These are phyloP conservation scores for Triticum urartu DNA, from an alignment of 176 grass and related monocot genomes.

Conservation along the genomic window DNA sequence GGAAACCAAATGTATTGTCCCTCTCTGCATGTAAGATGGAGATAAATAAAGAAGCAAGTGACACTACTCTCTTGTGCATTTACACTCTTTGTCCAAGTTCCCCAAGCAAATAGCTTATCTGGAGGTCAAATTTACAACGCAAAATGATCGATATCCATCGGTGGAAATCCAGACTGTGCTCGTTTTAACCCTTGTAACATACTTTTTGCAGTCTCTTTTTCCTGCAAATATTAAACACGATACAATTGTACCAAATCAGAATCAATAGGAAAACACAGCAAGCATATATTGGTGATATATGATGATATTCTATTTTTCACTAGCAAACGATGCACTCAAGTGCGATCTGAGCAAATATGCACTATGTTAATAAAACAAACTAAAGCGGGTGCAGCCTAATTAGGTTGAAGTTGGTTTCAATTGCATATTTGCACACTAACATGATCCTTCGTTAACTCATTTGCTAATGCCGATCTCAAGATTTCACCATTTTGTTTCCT, in stretches of 20 bases:
- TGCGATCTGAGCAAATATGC: background rate
- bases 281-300: background rate
- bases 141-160: slow-evolving; percentile 82
- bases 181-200: slow-evolving; percentile 74
- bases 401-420: background rate
- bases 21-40: slow-evolving; percentile 12
- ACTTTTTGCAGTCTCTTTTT: slow-evolving; percentile 84
- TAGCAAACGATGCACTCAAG: background rate
- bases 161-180: slow-evolving; percentile 52
- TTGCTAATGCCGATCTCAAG: background rate
- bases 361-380: slow-evolving; percentile 14
- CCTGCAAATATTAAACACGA: slow-evolving; percentile 52
- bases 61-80: slow-evolving; percentile 18
- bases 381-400: background rate
- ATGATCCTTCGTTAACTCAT: background rate
- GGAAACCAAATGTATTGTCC: slow-evolving; percentile 25
- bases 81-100: background rate
- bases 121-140: slow-evolving; percentile 24
- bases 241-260: slow-evolving; percentile 16
- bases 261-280: slow-evolving; percentile 9
- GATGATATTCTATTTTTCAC: slow-evolving; percentile 5
- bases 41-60: slow-evolving; percentile 23
- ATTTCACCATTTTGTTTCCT: background rate
- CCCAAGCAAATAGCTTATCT: slow-evolving; percentile 3
- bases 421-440: background rate